These are phyloP conservation scores for Urostyla sp. DNA, from an alignment of 73 alveolate species.

Conservation along the genomic window DNA sequence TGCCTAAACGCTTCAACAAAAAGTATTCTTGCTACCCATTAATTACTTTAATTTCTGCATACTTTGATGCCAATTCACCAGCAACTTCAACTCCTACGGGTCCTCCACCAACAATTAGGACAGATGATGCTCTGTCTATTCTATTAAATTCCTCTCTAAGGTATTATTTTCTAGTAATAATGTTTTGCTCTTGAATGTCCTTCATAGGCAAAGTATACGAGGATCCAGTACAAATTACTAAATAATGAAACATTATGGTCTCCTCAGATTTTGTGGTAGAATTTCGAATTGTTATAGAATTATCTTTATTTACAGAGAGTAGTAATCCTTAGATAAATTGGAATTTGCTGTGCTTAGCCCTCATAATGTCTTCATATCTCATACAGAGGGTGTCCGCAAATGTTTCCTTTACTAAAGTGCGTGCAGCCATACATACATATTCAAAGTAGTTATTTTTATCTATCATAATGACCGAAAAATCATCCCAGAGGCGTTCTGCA, in stretches of 20 bases:
- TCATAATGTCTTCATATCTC: neutral
- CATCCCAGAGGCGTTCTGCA: constrained; percentile 31
- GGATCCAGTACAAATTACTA: constrained; percentile 59
- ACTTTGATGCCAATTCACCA: constrained; percentile 22
- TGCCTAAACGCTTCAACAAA: constrained; percentile 10
- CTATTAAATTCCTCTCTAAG: constrained; percentile 5
- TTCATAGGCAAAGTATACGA: constrained; percentile 6
- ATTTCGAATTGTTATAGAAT: neutral
- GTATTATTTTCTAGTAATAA: too few species aligned
- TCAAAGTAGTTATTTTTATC: constrained; percentile 68
- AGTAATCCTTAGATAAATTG: constrained; percentile 23
- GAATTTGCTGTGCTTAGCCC: constrained; percentile 33
- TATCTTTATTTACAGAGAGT: neutral
- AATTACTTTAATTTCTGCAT: neutral
- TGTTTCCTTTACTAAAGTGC: constrained; percentile 10
- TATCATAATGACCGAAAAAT: constrained; percentile 47
- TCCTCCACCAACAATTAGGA: constrained; percentile 66
- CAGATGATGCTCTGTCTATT: constrained; percentile 50
- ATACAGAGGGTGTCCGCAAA: constrained; percentile 9
- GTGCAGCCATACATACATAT: constrained; percentile 24
- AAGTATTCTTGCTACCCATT: neutral
- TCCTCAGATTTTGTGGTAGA: neutral
- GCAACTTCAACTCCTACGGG: constrained; percentile 53
- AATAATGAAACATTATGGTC: neutral
- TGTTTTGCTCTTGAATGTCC: neutral